A percentile compares a stretch with the other conserved stretches of the same genome.
Conservation (phyloP, 192 early-diverging fungal genomes). For the Polychytrium aggregatum region DNA sequence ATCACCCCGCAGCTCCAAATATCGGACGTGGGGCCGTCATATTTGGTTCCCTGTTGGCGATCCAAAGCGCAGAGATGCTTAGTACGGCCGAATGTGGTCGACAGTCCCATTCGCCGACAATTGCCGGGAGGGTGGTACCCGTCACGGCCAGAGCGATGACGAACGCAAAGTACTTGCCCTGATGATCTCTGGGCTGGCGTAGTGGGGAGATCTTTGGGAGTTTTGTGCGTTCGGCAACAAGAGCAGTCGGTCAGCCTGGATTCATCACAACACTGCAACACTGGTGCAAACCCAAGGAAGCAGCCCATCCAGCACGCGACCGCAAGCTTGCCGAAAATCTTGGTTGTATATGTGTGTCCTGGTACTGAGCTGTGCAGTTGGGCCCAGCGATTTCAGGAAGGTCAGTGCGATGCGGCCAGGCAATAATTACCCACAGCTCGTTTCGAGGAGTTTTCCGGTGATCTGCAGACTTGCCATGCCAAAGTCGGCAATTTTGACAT, state of each 20-base stretch:
- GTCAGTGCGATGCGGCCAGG: neutral
- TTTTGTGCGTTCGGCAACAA: neutral
- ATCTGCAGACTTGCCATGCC: slow-evolving; percentile 70
- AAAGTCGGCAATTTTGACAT: slow-evolving; percentile 98
- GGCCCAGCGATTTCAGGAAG: too few relatives aligned
- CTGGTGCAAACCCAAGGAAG: slow-evolving; percentile 3
- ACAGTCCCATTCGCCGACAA: too few relatives aligned
- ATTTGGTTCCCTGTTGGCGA: slow-evolving; percentile 46
- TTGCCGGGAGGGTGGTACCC: too few relatives aligned
- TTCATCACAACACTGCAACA: neutral
- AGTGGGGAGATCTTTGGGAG: slow-evolving; percentile 50
- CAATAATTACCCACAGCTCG: slow-evolving; percentile 48
- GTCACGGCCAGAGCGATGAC: neutral
- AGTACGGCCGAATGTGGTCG: too few relatives aligned
- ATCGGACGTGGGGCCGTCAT: slow-evolving; percentile 55
- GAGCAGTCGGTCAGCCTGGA: too few relatives aligned
- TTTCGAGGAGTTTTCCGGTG: slow-evolving; percentile 41
- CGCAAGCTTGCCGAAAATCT: too few relatives aligned
- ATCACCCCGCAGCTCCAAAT: slow-evolving; percentile 72
- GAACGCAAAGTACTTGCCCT: slow-evolving; percentile 17
- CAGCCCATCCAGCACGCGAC: too few relatives aligned
- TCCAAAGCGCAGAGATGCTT: too few relatives aligned
- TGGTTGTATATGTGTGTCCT: too few relatives aligned
- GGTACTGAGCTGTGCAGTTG: too few relatives aligned
- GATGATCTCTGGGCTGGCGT: slow-evolving; percentile 66